Evolutionary conservation across 2,329 filamentous ascomycete genomes (phyloP).

Genomic region (Colletotrichum sojae): DNA sequence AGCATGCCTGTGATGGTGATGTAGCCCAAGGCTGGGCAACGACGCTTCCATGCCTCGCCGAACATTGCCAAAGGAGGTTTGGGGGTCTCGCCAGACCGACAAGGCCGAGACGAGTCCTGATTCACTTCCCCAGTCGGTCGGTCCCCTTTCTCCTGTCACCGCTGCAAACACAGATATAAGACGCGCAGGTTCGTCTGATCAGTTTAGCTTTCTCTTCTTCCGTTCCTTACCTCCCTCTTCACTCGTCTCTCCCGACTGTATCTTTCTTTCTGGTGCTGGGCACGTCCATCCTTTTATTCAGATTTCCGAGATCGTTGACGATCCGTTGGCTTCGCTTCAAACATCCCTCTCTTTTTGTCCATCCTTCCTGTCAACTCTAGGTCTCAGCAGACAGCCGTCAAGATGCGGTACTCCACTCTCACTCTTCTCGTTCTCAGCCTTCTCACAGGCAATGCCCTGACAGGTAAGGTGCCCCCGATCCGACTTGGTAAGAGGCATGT

Average conservation of each 20-base stretch:
- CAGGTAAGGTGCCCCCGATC: neutral
- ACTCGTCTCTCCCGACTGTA: neutral
- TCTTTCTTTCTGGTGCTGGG: constrained; percentile 18
- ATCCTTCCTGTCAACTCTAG: neutral
- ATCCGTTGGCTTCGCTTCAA: neutral
- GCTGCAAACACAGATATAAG: neutral
- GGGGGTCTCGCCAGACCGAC: neutral
- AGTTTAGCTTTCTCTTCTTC: neutral
- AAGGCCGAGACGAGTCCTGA: neutral
- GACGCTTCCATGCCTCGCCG: neutral
- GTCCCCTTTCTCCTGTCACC: neutral
- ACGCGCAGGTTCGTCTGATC: no score
- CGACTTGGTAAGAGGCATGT: neutral
- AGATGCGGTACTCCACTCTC: constrained; percentile 30
- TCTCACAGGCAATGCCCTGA: constrained; percentile 35
- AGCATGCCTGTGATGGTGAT: constrained; percentile 24
- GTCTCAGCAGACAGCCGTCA: neutral
- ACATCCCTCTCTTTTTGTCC: neutral
- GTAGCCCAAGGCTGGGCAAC: neutral
- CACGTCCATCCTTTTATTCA: constrained; percentile 10
- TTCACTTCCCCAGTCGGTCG: neutral
- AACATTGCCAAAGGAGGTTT: neutral
- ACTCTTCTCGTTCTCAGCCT: constrained; percentile 22
- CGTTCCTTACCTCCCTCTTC: neutral
- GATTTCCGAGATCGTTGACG: constrained; percentile 16